phyloP scores from a whole-genome alignment of 2,329 filamentous ascomycete species.

The Daldinia eschscholtzii region DNA sequence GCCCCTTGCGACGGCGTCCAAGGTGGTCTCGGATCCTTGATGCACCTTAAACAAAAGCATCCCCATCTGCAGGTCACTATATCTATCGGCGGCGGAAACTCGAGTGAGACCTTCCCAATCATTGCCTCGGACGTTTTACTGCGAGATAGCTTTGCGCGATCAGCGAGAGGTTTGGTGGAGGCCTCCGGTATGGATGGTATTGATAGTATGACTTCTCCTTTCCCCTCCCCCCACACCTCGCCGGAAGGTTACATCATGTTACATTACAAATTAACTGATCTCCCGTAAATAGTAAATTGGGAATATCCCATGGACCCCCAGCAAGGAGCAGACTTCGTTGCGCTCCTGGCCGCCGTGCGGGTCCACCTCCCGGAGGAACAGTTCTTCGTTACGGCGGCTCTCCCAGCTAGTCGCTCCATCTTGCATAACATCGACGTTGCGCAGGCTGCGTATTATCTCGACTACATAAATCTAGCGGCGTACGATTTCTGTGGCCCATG shows the following conservation, averaged over 20 bases:
- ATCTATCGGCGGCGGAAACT: conserved; percentile 78
- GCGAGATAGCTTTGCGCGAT: conserved; percentile 77
- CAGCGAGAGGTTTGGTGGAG: conserved; percentile 75
- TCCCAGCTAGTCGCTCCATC: conserved; percentile 75
- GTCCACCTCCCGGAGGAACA: conserved; percentile 74
- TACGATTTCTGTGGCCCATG: conserved; percentile 84
- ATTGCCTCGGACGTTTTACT: conserved; percentile 72
- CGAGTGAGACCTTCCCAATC: conserved; percentile 74
- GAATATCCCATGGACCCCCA: conserved; percentile 76
- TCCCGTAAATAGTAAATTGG: conserved; percentile 75
- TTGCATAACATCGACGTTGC: conserved; percentile 77
- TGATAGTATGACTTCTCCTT: conserved; percentile 69
- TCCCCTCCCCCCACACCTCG: conserved; percentile 12
- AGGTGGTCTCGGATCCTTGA: conserved; percentile 79
- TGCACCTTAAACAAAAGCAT: conserved; percentile 77
- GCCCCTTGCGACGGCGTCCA: conserved; percentile 78
- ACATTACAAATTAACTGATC: conserved; percentile 18
- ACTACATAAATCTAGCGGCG: conserved; percentile 82
- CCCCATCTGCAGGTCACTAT: conserved; percentile 79
- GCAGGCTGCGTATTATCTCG: conserved; percentile 73
- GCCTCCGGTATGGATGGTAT: conserved; percentile 80
- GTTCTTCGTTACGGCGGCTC: conserved; percentile 78
- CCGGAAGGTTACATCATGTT: conserved; percentile 11
- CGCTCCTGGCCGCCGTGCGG: conserved; percentile 75
- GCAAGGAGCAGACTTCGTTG: conserved; percentile 78